These are phyloP conservation scores for Neoboletus subvelutipes DNA, from an alignment of 768 basidiomycete species.

Conservation along the genomic window DNA sequence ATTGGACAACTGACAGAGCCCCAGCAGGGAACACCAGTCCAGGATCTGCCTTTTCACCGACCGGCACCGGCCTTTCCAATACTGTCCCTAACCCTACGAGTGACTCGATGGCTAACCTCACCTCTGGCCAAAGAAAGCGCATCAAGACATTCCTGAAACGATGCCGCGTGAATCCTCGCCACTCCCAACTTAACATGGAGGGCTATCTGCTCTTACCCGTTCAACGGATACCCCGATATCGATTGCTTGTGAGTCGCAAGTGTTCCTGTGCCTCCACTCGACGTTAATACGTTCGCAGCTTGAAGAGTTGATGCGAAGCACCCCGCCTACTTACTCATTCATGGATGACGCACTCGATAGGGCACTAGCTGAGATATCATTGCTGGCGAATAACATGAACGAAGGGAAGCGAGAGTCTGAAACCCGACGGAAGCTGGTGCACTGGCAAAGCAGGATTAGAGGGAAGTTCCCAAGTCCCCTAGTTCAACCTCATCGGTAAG, in stretches of 20 bases:
- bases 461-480: conserved; percentile 95
- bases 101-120: conserved; percentile 54
- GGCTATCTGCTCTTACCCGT: conserved; percentile 93
- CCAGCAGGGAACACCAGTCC: conserved; percentile 40
- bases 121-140: conserved; percentile 82
- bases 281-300: conserved; percentile 40
- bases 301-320: conserved; percentile 82
- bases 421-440: conserved; percentile 84
- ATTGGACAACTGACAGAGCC: conserved; percentile 71
- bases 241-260: conserved; percentile 69
- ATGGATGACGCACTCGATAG: conserved; percentile 82
- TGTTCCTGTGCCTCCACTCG: conserved; percentile 1
- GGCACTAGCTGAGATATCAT: conserved; percentile 84
- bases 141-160: conserved; percentile 89
- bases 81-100: conserved; percentile 43
- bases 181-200: conserved; percentile 92
- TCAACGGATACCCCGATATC: conserved; percentile 96
- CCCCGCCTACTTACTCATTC: conserved; percentile 75
- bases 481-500: conserved; percentile 94
- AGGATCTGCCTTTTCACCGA: conserved; percentile 43
- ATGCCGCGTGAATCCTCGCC: conserved; percentile 83
- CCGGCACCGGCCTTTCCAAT: conserved; percentile 57
- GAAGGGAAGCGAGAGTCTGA: conserved; percentile 97
- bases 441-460: conserved; percentile 86
- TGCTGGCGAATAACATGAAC: conserved; percentile 93